Base-by-base conservation (phyloP, 2,329 filamentous ascomycete genomes). In the Amauroascus verrucosus region DNA sequence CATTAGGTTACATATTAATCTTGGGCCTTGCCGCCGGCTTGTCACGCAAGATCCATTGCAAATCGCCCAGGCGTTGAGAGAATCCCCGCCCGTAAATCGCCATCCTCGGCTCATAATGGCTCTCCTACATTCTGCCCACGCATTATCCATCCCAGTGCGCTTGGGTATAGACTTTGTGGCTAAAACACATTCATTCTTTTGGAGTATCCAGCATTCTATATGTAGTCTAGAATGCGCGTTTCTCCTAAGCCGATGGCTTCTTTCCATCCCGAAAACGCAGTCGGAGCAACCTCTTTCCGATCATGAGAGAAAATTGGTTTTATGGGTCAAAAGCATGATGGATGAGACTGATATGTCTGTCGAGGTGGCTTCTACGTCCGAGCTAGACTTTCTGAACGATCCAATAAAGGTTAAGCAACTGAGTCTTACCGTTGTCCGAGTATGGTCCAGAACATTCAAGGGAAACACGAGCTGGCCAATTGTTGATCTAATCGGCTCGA, bases 131-230 rank as follows among this genome's bases (percentile, higher is more conserved):
- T 75, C 75, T n/a, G 73, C 74, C 0, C 76, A 79, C 54, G 76
- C 76, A 11, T 67, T 80, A 7, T 77, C 76, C 8, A 76, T 79
- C 24, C 76, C 75, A 0, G 74, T 79, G 2, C 69, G 75, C 38
- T 67, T 79, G 7, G 77, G 77, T 1, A 73, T 79, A 48, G 71
- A 75, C 48, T 77, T 77, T 48, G 76, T 79, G 35, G 75, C 76
- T 2, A 69, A 70, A 44, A 77, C 73, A 1, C 75, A 78, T 60
- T 77, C 75, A 1, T 74, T 77, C 52, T 75, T 77, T 60, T 79
- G 77, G 77, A 75, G 73, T 35, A 75, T 79, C 26, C 75, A 78
- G 58, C 77, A 79, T 58, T 75, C 75, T 1, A 65, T 79, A 5
- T 77, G 75, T 63, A 77, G 73, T 55, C 62, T 79, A 14, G 76